Evolutionary conservation across 331 rosid species (phyloP), one percentile per base, ranked within the genome.

Genomic region (Cucumis variabilis): DNA sequence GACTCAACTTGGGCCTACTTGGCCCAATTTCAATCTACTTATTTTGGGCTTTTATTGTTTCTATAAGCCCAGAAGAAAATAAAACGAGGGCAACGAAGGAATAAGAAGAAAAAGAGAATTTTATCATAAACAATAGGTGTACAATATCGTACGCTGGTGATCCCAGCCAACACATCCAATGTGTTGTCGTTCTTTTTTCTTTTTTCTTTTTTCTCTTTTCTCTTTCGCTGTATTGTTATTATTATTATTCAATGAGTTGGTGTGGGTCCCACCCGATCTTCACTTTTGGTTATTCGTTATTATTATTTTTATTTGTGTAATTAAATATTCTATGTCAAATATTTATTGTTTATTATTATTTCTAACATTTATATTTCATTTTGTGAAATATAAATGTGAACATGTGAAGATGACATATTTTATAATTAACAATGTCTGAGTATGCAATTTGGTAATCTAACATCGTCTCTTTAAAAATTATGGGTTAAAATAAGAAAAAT

Each of bases 91-190:
- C 62, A 55, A 55, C 1, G 62, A 55, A 6, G 20, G 62, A 58
- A 58, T 58, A 65, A 23, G 80, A 12, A 2, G 21, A 20, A 21
- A 13, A 24, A 37, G 83, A 16, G 30, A 76, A 23, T 75, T 74
- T 74, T 3, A 60, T 75, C 60, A 75, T 20, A 74, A 41, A 44
- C n/a, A n/a, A 48, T 2, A 50, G 83, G 3, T 77, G 82, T 77
- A 48, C 82, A 78, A 24, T 14, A 78, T 78, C 65, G 83, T 78
- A 78, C 83, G 83, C 66, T 51, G 66, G 83, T 50, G 63, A 48
- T 77, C 63, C 24, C 63, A 77, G 83, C 83, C 41, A 77, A 33
- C 65, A 77, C 41, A 77, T 77, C 83, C 16, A 77, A 13, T 77
- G 65, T 24, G 41, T 77, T 77, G 83, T 77, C 83, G 37, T 33